Conservation (phyloP, 257 asterid genomes). For the Solanum bulbocastanum region DNA sequence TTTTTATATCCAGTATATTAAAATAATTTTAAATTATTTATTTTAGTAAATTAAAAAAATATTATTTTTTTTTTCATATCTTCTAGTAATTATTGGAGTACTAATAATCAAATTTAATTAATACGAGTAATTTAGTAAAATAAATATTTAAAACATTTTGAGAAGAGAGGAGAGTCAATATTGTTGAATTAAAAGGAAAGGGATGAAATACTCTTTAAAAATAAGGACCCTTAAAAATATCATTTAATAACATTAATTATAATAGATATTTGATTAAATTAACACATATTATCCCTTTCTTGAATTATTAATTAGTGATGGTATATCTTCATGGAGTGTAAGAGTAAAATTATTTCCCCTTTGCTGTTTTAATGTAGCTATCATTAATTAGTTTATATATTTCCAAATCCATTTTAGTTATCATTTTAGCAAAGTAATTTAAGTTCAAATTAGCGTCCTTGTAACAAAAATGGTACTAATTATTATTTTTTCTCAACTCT, state of each 20-base stretch:
- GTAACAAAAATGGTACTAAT: background rate
- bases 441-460: too few species aligned
- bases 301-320: too few species aligned
- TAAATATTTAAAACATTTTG: too few species aligned
- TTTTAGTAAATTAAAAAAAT: background rate
- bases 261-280: too few species aligned
- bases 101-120: too few species aligned
- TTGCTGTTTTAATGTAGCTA: background rate
- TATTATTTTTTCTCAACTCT: background rate
- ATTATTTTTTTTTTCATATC: background rate
- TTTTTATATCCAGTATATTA: background rate
- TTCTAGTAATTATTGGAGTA: background rate
- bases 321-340: too few species aligned
- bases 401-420: background rate
- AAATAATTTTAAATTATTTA: background rate
- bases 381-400: background rate
- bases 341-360: background rate
- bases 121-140: background rate
- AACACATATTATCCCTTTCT: too few species aligned
- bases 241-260: too few species aligned
- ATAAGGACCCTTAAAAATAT: too few species aligned
- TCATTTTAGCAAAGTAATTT: background rate
- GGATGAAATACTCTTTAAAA: too few species aligned
- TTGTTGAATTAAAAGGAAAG: background rate
- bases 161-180: background rate